phyloP scores from a whole-genome alignment of 1,284 basidiomycete genomes.

The Macrocystidia cucumis region DNA sequence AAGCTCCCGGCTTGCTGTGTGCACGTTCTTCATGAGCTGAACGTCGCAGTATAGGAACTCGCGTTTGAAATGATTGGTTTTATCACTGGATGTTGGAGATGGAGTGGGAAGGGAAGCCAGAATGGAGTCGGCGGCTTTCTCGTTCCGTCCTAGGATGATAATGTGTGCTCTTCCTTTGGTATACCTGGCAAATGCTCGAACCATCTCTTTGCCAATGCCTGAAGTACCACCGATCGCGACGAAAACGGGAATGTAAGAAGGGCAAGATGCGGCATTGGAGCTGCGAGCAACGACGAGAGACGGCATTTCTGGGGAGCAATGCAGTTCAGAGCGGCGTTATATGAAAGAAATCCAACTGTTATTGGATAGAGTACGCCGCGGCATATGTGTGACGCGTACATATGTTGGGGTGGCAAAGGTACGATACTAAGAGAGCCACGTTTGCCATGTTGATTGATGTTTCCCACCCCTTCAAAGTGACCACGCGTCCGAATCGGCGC shows the following conservation, averaged over 20 bases:
- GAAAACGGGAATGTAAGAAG: conserved; percentile 19
- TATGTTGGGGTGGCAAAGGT: no score
- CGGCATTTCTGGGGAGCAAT: no score
- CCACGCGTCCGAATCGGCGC: no score
- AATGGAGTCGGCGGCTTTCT: conserved; percentile 19
- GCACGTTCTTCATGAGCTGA: conserved; percentile 29
- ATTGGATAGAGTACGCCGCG: no score
- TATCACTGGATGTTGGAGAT: conserved; percentile 5
- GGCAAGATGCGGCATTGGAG: conserved; percentile 9
- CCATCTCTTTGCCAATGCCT: conserved; percentile 23
- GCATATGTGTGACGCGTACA: no score
- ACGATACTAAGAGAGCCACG: no score
- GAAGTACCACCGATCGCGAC: conserved; percentile 27
- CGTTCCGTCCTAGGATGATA: conserved; percentile 25
- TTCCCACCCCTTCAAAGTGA: no score
- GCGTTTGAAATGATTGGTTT: no score
- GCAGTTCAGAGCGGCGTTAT: not conserved
- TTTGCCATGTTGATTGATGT: no score
- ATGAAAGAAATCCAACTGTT: conserved; percentile 12
- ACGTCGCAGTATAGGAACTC: conserved; percentile 31
- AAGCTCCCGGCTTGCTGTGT: conserved; percentile 15
- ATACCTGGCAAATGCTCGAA: conserved; percentile 16
- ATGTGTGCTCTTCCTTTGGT: conserved; percentile 22
- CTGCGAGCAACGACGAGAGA: conserved; percentile 3
- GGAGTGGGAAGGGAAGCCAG: conserved; percentile 19